Evolutionary conservation across 2,329 filamentous ascomycete species (phyloP).

Genomic region (Alternaria arborescens): DNA sequence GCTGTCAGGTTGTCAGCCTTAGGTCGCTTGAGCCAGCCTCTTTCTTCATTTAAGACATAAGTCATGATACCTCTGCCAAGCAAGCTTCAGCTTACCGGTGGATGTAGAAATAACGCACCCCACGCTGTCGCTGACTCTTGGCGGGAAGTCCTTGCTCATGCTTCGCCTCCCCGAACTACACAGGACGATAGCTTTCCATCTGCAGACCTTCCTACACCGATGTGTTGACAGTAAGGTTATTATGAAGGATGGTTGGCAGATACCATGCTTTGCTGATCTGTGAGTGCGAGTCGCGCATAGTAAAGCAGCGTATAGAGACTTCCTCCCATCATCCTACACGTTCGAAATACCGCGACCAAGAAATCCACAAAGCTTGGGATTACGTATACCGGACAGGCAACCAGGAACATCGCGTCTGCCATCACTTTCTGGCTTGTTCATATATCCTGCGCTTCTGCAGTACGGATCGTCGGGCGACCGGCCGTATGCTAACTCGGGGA

Average conservation of each 20-base stretch:
- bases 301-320: too few relatives aligned
- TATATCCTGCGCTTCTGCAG: neutral
- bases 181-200: neutral
- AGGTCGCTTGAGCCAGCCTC: conserved; percentile 11
- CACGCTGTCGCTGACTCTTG: conserved; percentile 23
- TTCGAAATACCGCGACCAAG: too few relatives aligned
- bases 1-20: conserved; percentile 13
- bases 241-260: neutral
- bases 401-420: neutral
- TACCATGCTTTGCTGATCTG: neutral
- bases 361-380: neutral
- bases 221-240: neutral
- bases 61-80: conserved; percentile 18
- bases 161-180: neutral
- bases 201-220: neutral
- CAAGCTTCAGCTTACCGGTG: conserved; percentile 18
- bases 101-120: conserved; percentile 13
- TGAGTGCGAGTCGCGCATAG: neutral
- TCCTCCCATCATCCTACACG: too few relatives aligned
- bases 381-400: neutral
- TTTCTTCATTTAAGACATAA: conserved; percentile 13
- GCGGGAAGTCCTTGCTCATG: conserved; percentile 8
- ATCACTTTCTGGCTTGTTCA: neutral
- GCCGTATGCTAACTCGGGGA: neutral
- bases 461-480: neutral